These are phyloP conservation scores for Coemansia sp. DNA, from an alignment of 192 early-diverging fungal genomes.

Conservation along the genomic window DNA sequence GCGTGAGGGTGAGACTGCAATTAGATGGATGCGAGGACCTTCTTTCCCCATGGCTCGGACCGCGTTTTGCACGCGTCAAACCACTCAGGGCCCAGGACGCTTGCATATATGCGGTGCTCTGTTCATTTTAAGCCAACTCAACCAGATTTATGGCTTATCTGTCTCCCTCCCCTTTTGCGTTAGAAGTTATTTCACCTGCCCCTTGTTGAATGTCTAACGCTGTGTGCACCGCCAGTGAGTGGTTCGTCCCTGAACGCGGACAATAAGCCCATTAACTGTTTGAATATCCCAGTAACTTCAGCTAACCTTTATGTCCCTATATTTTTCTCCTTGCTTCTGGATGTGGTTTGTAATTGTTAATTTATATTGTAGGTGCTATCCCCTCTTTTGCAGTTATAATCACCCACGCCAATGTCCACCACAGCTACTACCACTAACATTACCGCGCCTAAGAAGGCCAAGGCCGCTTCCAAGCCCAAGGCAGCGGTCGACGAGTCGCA, in stretches of 20 bases:
- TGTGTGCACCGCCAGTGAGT: not conserved
- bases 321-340: not conserved
- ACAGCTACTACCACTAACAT: conserved; percentile 7
- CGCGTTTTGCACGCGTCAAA: not conserved
- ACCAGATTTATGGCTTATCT: not conserved
- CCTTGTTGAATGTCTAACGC: not conserved
- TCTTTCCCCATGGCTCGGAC: not conserved
- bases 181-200: not conserved
- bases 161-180: not conserved
- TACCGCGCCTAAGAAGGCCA: conserved; percentile 33
- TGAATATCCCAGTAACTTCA: not conserved
- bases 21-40: not conserved
- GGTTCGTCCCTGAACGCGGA: not conserved
- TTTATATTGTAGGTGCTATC: not conserved
- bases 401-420: conserved; percentile 7
- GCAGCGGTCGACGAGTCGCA: conserved; percentile 17
- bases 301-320: not conserved
- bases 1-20: not conserved
- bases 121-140: not conserved
- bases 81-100: not conserved
- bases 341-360: not conserved
- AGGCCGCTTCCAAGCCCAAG: conserved; percentile 40
- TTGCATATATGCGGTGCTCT: not conserved
- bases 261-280: not conserved
- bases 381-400: not conserved